Percentiles rank a stretch among this genome's conserved stretches.
These are phyloP conservation scores for Eruca vesicaria DNA, from an alignment of 441 rosid genomes.

Conservation along the genomic window DNA sequence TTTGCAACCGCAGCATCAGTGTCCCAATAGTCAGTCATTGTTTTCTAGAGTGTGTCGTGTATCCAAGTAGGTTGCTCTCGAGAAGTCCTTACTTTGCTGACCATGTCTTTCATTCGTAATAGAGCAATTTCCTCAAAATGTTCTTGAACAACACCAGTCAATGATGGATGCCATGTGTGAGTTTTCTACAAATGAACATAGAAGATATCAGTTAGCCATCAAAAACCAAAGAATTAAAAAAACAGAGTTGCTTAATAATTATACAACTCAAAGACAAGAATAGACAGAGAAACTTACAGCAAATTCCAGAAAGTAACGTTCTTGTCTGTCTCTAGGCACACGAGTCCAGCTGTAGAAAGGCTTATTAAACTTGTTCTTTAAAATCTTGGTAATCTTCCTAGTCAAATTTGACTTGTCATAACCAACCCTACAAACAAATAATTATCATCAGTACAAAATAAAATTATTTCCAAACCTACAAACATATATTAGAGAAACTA, in stretches of 20 bases:
- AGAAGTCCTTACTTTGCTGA: neutral
- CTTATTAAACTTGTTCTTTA: neutral
- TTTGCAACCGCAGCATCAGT: neutral
- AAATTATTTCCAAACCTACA: neutral
- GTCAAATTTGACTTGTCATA: neutral
- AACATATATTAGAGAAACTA: no score
- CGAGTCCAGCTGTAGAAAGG: neutral
- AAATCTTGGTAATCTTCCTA: neutral
- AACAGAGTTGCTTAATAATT: neutral
- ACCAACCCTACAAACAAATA: neutral
- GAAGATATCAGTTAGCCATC: no score
- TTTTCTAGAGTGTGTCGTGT: neutral
- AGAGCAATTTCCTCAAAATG: neutral
- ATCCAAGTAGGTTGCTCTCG: neutral
- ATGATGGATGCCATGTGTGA: neutral
- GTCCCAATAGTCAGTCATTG: neutral
- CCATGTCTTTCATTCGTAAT: neutral
- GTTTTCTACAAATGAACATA: neutral
- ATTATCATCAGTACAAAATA: neutral
- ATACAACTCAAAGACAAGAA: neutral
- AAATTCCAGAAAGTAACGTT: neutral
- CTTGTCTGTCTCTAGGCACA: neutral
- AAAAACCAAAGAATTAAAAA: no score
- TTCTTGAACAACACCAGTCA: neutral
- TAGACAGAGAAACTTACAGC: neutral